phyloP scores from a whole-genome alignment of 768 basidiomycete genomes.

The Crucibulum laeve region DNA sequence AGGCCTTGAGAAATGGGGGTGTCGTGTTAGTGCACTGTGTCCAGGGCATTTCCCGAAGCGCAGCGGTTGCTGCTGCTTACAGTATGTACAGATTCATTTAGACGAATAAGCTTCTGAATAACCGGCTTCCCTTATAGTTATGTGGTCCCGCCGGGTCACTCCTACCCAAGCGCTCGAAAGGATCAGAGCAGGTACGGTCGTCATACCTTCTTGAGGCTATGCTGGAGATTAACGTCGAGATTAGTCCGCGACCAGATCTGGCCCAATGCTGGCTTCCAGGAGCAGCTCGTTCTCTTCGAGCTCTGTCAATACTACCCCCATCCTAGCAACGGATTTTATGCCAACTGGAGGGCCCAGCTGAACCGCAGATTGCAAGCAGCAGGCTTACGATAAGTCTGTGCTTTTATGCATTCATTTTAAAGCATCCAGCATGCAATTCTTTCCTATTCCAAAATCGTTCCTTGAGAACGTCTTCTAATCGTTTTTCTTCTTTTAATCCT shows the following conservation, averaged over 20 bases:
- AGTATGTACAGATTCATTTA: constrained; percentile 36
- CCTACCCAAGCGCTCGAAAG: constrained; percentile 55
- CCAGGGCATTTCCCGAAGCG: constrained; percentile 63
- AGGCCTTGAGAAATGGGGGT: constrained; percentile 53
- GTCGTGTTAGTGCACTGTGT: constrained; percentile 64
- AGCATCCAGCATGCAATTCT: too few relatives aligned
- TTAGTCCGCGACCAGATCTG: constrained; percentile 74
- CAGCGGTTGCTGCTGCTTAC: constrained; percentile 73
- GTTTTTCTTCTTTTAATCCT: too few relatives aligned
- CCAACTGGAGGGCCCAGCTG: constrained; percentile 58
- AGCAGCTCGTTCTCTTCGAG: constrained; percentile 74
- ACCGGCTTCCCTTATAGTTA: constrained; percentile 39
- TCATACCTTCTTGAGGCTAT: not conserved
- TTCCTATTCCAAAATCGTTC: too few relatives aligned
- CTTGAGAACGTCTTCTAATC: too few relatives aligned
- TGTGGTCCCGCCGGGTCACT: constrained; percentile 56
- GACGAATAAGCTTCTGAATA: constrained; percentile 3
- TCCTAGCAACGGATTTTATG: constrained; percentile 58
- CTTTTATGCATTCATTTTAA: not conserved
- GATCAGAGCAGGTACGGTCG: constrained; percentile 52
- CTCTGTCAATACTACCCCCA: constrained; percentile 66
- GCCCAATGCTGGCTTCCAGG: constrained; percentile 75
- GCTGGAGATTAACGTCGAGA: constrained; percentile 2
- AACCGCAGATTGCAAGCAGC: constrained; percentile 41
- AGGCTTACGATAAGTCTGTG: constrained; percentile 21